A percentile compares a stretch with the other conserved stretches of the same genome.
Conservation (phyloP, 1,284 basidiomycete species). For the Tilletia indica region DNA sequence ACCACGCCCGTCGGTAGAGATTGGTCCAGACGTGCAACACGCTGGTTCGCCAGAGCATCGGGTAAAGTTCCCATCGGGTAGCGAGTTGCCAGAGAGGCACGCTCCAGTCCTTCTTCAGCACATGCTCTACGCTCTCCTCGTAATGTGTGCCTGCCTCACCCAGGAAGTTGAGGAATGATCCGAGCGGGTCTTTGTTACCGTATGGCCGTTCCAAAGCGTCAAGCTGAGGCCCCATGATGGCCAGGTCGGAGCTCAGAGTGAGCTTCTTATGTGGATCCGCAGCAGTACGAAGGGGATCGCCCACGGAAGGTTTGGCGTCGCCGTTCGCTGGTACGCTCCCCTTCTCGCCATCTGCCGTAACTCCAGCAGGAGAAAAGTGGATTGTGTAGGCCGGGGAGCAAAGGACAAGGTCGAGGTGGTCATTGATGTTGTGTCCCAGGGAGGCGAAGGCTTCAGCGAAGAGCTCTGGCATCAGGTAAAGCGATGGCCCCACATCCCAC, state of each 20-base stretch:
- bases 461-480: conserved; percentile 61
- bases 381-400: conserved; percentile 47
- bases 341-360: conserved; percentile 16
- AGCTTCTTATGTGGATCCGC: conserved; percentile 44
- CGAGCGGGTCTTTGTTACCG: conserved; percentile 55
- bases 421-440: conserved; percentile 58
- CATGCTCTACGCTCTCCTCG: conserved; percentile 58
- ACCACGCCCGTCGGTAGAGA: conserved; percentile 56
- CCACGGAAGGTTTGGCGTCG: not conserved
- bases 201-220: conserved; percentile 61
- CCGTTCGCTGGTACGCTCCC: not conserved
- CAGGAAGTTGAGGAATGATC: conserved; percentile 57
- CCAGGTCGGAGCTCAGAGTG: conserved; percentile 58
- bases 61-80: conserved; percentile 58
- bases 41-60: conserved; percentile 53
- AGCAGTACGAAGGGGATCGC: conserved; percentile 15
- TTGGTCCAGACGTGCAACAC: conserved; percentile 42
- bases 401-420: conserved; percentile 57
- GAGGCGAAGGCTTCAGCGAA: conserved; percentile 60
- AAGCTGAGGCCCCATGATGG: conserved; percentile 58
- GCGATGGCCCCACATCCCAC: conserved; percentile 58
- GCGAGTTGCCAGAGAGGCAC: conserved; percentile 55
- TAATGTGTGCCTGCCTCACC: conserved; percentile 59
- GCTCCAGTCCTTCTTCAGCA: conserved; percentile 60
- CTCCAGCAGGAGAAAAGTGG: conserved; percentile 28